Base-by-base conservation (phyloP, 2,329 filamentous ascomycete species). In the Verticillium klebahnii region DNA sequence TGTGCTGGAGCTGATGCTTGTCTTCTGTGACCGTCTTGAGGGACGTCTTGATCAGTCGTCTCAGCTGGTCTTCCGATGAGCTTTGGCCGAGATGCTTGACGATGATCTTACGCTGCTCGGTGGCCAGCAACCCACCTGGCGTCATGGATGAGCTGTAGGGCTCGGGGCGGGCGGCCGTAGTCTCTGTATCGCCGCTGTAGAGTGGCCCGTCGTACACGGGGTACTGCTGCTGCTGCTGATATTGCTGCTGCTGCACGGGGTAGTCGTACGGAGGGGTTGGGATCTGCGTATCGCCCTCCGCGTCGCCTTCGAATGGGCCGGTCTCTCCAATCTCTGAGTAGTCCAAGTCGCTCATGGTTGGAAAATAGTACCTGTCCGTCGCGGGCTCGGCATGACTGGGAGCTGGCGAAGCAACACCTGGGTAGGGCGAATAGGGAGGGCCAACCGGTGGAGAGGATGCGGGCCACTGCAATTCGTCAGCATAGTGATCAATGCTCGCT, bases 61-160 rank as follows among this genome's bases (percentile, higher is more conserved):
- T 60, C 23, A 64, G 34, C 55, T 62, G 57, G 32, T 64, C 62
- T 6, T 64, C 60, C 19, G 62, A 56, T 5, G 57, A 29, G 40
- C 25, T 60, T 17, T 54, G 57, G 19, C 57, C 57, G 39, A 62
- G 57, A 7, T 58, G 37, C 29, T 29, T 60, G 31, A 64, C 32
- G 23, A 64, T 59, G 29, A 64, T 60, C 29, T 55, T 61, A 45
- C 60, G 57, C 12, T 63, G 56, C 17, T 63, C 59, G 14, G 55
- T 54, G 12, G 45, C 40, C 8, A 37, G 19, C 15, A 23, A 37
- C 7, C 52, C 39, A 29, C 17, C 45, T 7, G 52, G 23, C 17
- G 61, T n/a, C 29, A 5, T n/a, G n/a, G 58, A 36, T n/a, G 31
- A 55, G 37, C 58, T 31, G 25, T 25, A 39, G 39, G 52, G 34